phyloP scores from a whole-genome alignment of 345 rosid genomes.

The Syzygium aromaticum region DNA sequence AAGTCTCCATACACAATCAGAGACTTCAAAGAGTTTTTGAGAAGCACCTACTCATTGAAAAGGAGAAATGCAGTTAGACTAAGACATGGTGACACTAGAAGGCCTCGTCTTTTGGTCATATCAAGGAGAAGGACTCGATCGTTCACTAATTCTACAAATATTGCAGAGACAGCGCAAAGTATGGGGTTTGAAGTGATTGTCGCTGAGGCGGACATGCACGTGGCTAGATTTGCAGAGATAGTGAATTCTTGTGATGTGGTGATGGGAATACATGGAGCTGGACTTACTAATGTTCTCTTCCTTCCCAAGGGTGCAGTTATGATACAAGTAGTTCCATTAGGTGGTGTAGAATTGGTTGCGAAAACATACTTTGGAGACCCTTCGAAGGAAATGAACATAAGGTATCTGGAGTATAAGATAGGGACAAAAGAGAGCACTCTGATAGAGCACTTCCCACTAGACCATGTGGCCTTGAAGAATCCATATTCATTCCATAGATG shows the following conservation, averaged over 20 bases:
- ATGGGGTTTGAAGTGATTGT: constrained; percentile 14
- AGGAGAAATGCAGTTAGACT: constrained; percentile 1
- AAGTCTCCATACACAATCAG: constrained; percentile 12
- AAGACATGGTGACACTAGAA: background rate
- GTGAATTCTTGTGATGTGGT: constrained; percentile 27
- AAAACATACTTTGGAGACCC: constrained; percentile 15
- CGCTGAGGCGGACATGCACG: constrained; percentile 4
- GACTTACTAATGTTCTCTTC: constrained; percentile 24
- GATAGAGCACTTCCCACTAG: constrained; percentile 3
- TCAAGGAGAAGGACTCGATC: constrained; percentile 12
- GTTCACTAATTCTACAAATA: constrained; percentile 6
- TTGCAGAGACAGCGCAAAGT: background rate
- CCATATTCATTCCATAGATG: constrained; percentile 1
- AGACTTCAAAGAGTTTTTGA: constrained; percentile 19
- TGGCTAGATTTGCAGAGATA: constrained; percentile 5
- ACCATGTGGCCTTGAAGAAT: constrained; percentile 11
- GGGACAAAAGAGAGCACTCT: constrained; percentile 17
- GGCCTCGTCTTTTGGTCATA: constrained; percentile 15
- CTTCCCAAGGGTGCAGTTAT: constrained; percentile 15
- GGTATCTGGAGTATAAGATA: constrained; percentile 24
- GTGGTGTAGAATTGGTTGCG: constrained; percentile 11
- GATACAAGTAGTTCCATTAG: constrained; percentile 19
- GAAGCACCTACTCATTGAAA: constrained; percentile 12
- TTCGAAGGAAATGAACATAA: constrained; percentile 11
- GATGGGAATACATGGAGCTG: constrained; percentile 36